Evolutionary conservation across 345 rosid species (phyloP), one percentile per base, ranked within the genome.

Genomic region (Salix purpurea): DNA sequence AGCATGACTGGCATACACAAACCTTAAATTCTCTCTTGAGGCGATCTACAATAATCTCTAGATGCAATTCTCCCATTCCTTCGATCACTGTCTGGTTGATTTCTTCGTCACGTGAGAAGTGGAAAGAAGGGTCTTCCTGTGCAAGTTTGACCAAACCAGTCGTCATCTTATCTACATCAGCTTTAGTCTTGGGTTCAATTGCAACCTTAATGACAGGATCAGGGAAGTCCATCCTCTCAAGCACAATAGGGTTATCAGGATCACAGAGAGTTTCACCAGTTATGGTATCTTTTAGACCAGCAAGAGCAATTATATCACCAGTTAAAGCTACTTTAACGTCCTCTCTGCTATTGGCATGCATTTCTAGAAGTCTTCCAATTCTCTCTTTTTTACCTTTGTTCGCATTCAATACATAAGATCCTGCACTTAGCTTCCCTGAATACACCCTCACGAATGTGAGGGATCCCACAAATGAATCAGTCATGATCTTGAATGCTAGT

Each of bases 11-110:
- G 72, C 19, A 46, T 13, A 70, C 32, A 72, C 67, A 46, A 65
- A 94, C 98, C 92, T 95, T 95, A 78, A 85, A 96, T 84, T 93
- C 99, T 84, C 99, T 90, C 87, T 91, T 91, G 64, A 93, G 97
- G 24, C 94, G 89, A 77, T 96, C 99, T 18, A 96, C 97, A 61
- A 96, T 93, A 75, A 96, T 96, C 86, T 96, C 99, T 3, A 96
- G 98, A 91, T 96, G 99, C 87, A 96, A 82, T 78, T 96, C 99
- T 74, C 98, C 98, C 99, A 96, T 96, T 69, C 99, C 99, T 83
- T 96, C 99, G 64, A 91, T 96, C 69, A 96, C 94, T 1, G 99
- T 96, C 88, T 96, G 99, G 77, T 96, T 93, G 83, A 86, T 88
- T 87, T 96, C 99, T 76, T 96, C 99, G 65, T 96, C 99, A 3